phyloP scores from a whole-genome alignment of 148 eudicot genomes.

The Camellia japonica region DNA sequence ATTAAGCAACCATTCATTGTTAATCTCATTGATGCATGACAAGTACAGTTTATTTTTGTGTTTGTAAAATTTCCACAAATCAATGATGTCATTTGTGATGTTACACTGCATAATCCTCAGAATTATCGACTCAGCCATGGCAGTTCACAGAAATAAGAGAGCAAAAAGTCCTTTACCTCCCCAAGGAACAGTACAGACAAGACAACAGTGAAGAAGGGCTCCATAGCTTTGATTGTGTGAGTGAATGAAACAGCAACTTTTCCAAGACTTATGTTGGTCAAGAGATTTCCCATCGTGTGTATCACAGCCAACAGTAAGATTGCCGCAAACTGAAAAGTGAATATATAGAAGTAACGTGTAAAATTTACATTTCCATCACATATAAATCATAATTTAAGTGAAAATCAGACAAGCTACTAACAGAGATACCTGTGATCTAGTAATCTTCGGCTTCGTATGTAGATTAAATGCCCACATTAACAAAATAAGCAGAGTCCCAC shows the following conservation, averaged over 20 bases:
- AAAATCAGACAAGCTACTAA: not conserved
- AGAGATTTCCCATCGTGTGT: conserved; percentile 65
- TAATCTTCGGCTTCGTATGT: conserved; percentile 36
- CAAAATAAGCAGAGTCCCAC: conserved; percentile 42
- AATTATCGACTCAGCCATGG: not conserved
- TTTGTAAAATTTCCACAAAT: not conserved
- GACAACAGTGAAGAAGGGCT: conserved; percentile 74
- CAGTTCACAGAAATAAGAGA: not conserved
- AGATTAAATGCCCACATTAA: conserved; percentile 47
- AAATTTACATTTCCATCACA: not conserved
- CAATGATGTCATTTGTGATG: not conserved
- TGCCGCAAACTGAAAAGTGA: conserved; percentile 41
- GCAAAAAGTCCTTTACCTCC: conserved; percentile 39
- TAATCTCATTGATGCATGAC: not conserved
- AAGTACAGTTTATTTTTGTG: not conserved
- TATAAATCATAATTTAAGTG: not conserved
- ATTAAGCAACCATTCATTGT: not conserved
- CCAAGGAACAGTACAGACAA: conserved; percentile 57
- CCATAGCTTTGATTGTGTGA: conserved; percentile 83
- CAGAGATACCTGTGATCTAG: conserved; percentile 45
- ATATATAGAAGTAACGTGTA: not conserved
- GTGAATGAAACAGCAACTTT: conserved; percentile 82
- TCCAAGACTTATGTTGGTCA: conserved; percentile 72
- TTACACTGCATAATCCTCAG: not conserved
- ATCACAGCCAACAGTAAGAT: conserved; percentile 50